These are phyloP conservation scores for Solanum pinnatisectum DNA, from an alignment of 257 asterid genomes.

Conservation along the genomic window DNA sequence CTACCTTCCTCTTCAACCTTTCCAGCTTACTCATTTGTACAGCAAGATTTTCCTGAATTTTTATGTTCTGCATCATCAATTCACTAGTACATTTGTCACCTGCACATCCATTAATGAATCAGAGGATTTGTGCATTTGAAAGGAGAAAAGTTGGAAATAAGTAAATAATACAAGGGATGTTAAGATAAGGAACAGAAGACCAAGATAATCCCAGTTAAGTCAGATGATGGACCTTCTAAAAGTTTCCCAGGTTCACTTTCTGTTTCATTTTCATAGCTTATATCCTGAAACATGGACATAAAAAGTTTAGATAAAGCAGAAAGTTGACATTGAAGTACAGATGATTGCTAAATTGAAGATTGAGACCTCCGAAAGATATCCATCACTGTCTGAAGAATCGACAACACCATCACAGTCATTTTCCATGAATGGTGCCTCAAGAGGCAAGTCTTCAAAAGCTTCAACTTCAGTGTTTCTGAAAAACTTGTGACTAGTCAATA, in stretches of 20 bases:
- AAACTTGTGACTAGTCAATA: not conserved
- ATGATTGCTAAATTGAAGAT: constrained; percentile 12
- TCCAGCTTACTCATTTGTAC: constrained; percentile 60
- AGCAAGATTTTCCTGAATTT: constrained; percentile 45
- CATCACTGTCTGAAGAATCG: constrained; percentile 83
- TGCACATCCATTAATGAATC: constrained; percentile 20
- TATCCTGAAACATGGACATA: constrained; percentile 42
- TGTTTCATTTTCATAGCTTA: constrained; percentile 21
- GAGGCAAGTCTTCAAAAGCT: constrained; percentile 29
- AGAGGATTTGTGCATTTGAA: constrained; percentile 3
- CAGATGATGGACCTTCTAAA: constrained; percentile 37
- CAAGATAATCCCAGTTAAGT: not conserved
- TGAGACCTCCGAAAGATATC: constrained; percentile 89
- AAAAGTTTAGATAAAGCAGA: not conserved
- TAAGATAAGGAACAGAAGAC: not conserved
- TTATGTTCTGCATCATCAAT: constrained; percentile 45
- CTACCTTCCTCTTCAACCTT: constrained; percentile 64
- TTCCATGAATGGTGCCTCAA: constrained; percentile 53
- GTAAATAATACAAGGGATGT: not conserved
- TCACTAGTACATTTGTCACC: constrained; percentile 33
- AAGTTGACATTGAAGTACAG: constrained; percentile 10
- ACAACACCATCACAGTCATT: constrained; percentile 35
- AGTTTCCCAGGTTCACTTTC: constrained; percentile 29
- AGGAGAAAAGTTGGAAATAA: not conserved
- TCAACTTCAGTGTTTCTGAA: constrained; percentile 38